Conservation (phyloP, 306 rosid genomes). For the Crataegus laevigata region DNA sequence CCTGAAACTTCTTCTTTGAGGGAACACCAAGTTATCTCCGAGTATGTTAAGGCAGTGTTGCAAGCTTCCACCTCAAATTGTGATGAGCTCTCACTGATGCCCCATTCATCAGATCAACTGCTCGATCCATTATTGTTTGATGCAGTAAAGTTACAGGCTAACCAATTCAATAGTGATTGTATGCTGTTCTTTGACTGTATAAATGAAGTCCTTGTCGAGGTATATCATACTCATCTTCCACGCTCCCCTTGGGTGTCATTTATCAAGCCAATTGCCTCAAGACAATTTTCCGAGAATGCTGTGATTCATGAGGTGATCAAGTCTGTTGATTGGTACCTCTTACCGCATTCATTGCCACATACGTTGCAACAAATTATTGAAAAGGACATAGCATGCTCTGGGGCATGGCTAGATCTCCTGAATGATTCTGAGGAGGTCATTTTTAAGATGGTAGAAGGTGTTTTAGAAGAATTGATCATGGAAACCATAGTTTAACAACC, state of each 20-base stretch:
- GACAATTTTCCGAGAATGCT: slow-evolving; percentile 30
- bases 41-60: slow-evolving; percentile 28
- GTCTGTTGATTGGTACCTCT: slow-evolving; percentile 27
- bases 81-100: slow-evolving; percentile 33
- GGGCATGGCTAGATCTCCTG: slow-evolving; percentile 45
- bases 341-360: slow-evolving; percentile 18
- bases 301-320: slow-evolving; percentile 38
- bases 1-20: slow-evolving; percentile 17
- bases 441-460: slow-evolving; percentile 35
- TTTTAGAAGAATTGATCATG: slow-evolving; percentile 44
- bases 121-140: slow-evolving; percentile 31
- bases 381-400: slow-evolving; percentile 37
- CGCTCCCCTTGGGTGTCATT: slow-evolving; percentile 31
- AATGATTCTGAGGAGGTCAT: slow-evolving; percentile 34
- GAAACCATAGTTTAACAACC: slow-evolving; percentile 44
- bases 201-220: slow-evolving; percentile 43
- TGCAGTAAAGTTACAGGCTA: slow-evolving; percentile 29
- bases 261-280: slow-evolving; percentile 13
- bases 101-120: slow-evolving; percentile 27
- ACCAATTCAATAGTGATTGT: slow-evolving; percentile 23
- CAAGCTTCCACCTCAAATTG: slow-evolving; percentile 41
- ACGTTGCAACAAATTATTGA: slow-evolving; percentile 34
- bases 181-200: slow-evolving; percentile 39
- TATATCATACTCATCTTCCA: slow-evolving; percentile 27
- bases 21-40: slow-evolving; percentile 15